phyloP scores from a whole-genome alignment of 257 asterid species.

The Jacaranda mimosifolia region DNA sequence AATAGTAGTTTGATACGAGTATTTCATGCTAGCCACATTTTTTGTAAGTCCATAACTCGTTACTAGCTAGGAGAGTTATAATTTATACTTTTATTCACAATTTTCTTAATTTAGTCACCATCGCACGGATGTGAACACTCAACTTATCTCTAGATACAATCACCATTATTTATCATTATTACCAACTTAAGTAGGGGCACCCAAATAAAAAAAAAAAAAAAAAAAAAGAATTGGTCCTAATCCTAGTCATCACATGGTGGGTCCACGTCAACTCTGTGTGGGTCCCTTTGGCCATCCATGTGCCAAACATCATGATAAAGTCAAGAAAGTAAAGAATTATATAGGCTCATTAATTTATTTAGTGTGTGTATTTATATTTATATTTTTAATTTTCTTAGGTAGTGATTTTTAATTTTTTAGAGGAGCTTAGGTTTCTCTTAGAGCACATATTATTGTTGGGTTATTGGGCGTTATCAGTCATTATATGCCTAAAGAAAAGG shows the following conservation, averaged over 20 bases:
- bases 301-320: slow-evolving; percentile 40
- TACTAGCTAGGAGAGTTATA: too few species aligned
- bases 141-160: not conserved
- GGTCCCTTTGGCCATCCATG: slow-evolving; percentile 47
- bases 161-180: not conserved
- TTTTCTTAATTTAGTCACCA: not conserved
- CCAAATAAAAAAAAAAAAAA: too few species aligned
- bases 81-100: too few species aligned
- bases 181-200: not conserved
- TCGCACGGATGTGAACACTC: not conserved
- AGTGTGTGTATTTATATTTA: not conserved
- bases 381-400: not conserved
- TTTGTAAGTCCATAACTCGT: too few species aligned
- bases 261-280: slow-evolving; percentile 38
- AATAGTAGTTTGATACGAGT: too few species aligned
- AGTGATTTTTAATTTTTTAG: not conserved
- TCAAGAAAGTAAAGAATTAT: not conserved
- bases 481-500: slow-evolving; percentile 14
- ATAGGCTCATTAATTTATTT: slow-evolving; percentile 7
- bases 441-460: not conserved
- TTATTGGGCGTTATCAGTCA: not conserved
- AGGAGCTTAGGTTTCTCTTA: slow-evolving; percentile 12
- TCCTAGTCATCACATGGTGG: slow-evolving; percentile 51
- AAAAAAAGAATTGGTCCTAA: slow-evolving; percentile 32
- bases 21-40: too few species aligned